Conservation (phyloP, 768 basidiomycete species). For the Pleurotus tuber-regium region DNA sequence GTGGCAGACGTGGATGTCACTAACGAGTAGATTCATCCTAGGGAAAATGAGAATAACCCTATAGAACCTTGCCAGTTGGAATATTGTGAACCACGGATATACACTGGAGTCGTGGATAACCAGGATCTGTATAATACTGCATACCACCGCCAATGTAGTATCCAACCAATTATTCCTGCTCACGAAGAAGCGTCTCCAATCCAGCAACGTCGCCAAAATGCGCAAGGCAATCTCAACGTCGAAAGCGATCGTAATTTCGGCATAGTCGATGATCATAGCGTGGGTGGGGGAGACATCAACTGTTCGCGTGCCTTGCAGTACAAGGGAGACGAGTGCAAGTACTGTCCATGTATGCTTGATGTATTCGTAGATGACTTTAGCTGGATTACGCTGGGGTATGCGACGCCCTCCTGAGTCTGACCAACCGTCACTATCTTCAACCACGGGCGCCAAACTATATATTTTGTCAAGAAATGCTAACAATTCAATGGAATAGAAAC, state of each 20-base stretch:
- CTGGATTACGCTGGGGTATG: conserved; percentile 38
- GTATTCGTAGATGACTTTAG: conserved; percentile 55
- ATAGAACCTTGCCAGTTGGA: conserved; percentile 87
- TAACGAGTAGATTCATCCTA: conserved; percentile 84
- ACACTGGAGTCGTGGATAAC: conserved; percentile 56
- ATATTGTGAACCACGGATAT: conserved; percentile 89
- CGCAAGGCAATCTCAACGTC: conserved; percentile 86
- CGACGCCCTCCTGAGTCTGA: conserved; percentile 43
- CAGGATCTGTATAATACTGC: conserved; percentile 84
- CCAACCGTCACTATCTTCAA: conserved; percentile 71
- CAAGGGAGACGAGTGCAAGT: conserved; percentile 68
- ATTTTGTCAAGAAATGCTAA: background rate
- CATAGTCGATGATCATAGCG: conserved; percentile 48
- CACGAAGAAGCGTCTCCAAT: conserved; percentile 78
- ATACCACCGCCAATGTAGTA: conserved; percentile 66
- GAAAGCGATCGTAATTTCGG: conserved; percentile 84
- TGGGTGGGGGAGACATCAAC: conserved; percentile 48
- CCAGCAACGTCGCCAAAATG: conserved; percentile 66
- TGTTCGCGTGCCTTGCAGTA: conserved; percentile 67
- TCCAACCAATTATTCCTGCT: conserved; percentile 74
- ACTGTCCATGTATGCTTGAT: conserved; percentile 74
- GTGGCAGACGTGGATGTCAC: background rate
- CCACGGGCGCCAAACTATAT: conserved; percentile 30
- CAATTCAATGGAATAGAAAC: background rate
- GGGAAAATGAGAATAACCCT: conserved; percentile 89